Conservation (phyloP, 2,329 filamentous ascomycete species). For the Clonostachys byssicola region DNA sequence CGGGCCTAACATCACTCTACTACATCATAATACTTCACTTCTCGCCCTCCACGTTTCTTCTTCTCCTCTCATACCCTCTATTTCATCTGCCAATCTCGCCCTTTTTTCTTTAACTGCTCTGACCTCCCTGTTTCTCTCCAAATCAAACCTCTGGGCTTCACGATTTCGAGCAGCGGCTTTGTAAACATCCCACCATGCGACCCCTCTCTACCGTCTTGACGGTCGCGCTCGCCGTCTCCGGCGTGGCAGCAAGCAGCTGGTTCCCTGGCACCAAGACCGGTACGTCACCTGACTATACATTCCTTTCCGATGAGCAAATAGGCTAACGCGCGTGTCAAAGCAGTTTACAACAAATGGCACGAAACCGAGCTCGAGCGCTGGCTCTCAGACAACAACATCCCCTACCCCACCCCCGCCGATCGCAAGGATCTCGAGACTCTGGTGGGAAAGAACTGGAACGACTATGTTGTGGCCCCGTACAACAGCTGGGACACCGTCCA, state of each 20-base stretch:
- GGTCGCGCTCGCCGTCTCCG: constrained; percentile 67
- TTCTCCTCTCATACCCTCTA: not conserved
- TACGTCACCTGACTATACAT: constrained; percentile 27
- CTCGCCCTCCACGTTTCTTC: not conserved
- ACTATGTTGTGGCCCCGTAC: constrained; percentile 71
- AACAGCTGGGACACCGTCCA: constrained; percentile 70
- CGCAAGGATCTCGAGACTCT: constrained; percentile 90
- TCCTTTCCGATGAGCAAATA: not conserved
- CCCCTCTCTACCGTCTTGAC: constrained; percentile 67
- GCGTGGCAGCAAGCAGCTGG: constrained; percentile 73
- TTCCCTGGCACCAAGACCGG: constrained; percentile 71
- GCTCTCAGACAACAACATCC: constrained; percentile 88
- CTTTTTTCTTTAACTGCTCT: not conserved
- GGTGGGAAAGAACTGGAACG: constrained; percentile 88
- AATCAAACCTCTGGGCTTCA: not conserved
- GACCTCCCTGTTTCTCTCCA: not conserved
- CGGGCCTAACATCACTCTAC: too few species aligned
- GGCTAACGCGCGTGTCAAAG: not conserved
- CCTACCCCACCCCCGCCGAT: constrained; percentile 85
- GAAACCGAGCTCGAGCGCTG: constrained; percentile 96
- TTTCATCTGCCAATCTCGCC: too few species aligned
- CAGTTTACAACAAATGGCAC: constrained; percentile 98
- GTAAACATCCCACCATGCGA: constrained; percentile 60
- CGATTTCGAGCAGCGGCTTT: not conserved
- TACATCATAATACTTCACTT: too few species aligned